Percentiles rank a stretch among this genome's conserved stretches.
phyloP scores from a whole-genome alignment of 1,139 yeast genomes.

The Pichia terricola region DNA sequence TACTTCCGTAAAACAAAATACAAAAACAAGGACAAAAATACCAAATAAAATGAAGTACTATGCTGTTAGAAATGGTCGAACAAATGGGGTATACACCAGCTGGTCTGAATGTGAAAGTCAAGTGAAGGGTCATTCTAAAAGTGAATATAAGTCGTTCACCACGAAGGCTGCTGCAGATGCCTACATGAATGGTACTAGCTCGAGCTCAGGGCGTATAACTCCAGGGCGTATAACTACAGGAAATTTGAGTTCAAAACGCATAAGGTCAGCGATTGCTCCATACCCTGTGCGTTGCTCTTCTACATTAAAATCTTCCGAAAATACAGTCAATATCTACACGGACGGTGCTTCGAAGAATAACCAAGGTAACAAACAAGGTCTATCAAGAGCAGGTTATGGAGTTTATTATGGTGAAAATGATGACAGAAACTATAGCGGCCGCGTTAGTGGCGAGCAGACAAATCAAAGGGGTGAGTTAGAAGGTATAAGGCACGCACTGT shows the following conservation, averaged over 20 bases:
- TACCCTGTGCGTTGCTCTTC: neutral
- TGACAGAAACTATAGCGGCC: slow-evolving; percentile 28
- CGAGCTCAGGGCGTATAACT: neutral
- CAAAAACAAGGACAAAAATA: no score
- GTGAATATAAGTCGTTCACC: slow-evolving; percentile 13
- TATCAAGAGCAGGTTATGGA: slow-evolving; percentile 55
- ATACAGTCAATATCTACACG: slow-evolving; percentile 35
- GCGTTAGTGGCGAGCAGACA: slow-evolving; percentile 49
- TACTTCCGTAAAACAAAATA: no score
- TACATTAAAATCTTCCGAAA: neutral
- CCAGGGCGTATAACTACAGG: neutral
- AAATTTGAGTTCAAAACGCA: neutral
- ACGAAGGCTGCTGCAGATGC: slow-evolving; percentile 11
- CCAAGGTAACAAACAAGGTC: slow-evolving; percentile 14
- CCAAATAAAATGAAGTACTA: slow-evolving; percentile 12
- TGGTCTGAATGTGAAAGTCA: slow-evolving; percentile 14
- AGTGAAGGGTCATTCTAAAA: slow-evolving; percentile 12
- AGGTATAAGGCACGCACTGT: slow-evolving; percentile 54
- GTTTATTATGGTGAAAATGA: slow-evolving; percentile 56
- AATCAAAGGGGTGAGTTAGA: slow-evolving; percentile 75
- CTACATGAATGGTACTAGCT: slow-evolving; percentile 2
- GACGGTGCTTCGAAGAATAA: slow-evolving; percentile 55
- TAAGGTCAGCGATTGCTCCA: no score
- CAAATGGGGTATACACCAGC: slow-evolving; percentile 11
- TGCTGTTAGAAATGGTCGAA: slow-evolving; percentile 15